Base-by-base conservation (phyloP, 441 rosid species). In the Syzygium malaccense region DNA sequence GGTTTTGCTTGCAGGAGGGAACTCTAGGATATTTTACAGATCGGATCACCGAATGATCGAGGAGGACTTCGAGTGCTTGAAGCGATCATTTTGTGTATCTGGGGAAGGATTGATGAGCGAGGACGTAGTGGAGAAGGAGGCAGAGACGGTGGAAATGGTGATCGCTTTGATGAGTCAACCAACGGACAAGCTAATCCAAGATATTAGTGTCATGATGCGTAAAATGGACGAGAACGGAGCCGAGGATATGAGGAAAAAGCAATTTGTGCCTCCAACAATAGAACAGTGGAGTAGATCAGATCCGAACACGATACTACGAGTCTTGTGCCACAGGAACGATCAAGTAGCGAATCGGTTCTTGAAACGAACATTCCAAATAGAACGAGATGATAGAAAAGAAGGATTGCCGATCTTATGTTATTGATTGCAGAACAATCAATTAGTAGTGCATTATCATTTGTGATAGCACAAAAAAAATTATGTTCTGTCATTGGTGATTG, bases 1-100 rank as follows among this genome's bases (percentile, higher is more conserved):
- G 97, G 97, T 95, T 15, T 87, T 97, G 86, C 98, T 98, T 18
- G 98, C 99, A 0, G 98, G 99, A n/a, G 99, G 99, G 26, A 83
- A 88, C 79, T 89, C 95, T 0, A 84, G 98, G 86, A 91, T 94
- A 85, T 97, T 97, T 79, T 87, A 93, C 56, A 92, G 93, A 55
- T 86, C 96, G 12, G 98, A 97, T 89, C 92, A 95, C 30, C 88
- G 88, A 49, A 55, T 95, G 89, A 92, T 97, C 14, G 93, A 92
- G 75, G 98, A 98, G 88, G 99, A 98, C 88, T 96, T 97, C 6
- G 94, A 93, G 86, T 91, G 91, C 91, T 90, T 97, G 90, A 97
- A 97, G 87, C 94, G 91, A 84, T 93, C 94, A 2, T 96, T 97
- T 37, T 95, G 95, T 64, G 90, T 96, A 5, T 95, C 98, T 26